A percentile compares a stretch with the other conserved stretches of the same genome.
Conservation (phyloP, 2,329 filamentous ascomycete species). For the Macrophomina phaseolina region DNA sequence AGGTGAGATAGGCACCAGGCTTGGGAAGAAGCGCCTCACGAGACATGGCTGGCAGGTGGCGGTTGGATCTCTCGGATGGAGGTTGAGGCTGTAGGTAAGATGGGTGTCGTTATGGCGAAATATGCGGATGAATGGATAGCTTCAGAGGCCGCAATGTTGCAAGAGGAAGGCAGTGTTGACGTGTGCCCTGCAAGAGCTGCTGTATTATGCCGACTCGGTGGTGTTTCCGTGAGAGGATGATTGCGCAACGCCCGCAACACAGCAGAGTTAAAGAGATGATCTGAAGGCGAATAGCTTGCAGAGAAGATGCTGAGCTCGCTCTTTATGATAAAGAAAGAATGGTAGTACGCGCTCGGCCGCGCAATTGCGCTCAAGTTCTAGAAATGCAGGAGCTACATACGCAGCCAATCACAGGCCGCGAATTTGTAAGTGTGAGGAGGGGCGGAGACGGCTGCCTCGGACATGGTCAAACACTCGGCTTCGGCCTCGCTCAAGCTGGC, state of each 20-base stretch:
- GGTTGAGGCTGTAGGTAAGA: no score
- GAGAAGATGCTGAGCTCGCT: neutral
- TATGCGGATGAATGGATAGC: neutral
- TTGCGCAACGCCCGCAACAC: neutral
- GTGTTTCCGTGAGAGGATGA: neutral
- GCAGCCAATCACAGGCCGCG: neutral
- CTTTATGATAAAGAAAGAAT: constrained; percentile 4
- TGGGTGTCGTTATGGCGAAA: neutral
- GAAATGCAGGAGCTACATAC: neutral
- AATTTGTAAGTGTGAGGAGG: constrained; percentile 12
- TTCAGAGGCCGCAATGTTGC: neutral
- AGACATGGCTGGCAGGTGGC: constrained; percentile 6
- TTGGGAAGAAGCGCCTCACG: constrained; percentile 18
- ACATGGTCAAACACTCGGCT: neutral
- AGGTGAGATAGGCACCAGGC: constrained; percentile 16
- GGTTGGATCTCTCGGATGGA: neutral
- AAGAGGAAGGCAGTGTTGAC: neutral
- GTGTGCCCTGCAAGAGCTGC: neutral
- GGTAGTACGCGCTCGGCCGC: neutral
- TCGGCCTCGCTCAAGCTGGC: neutral
- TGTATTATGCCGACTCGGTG: constrained; percentile 9
- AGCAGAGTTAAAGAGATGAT: neutral
- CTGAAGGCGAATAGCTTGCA: neutral
- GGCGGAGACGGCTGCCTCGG: neutral
- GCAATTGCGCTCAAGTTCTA: neutral